A percentile compares a stretch with the other conserved stretches of the same genome.
phyloP scores from a whole-genome alignment of 179 eudicot species.

The Monotropa hypopitys region DNA sequence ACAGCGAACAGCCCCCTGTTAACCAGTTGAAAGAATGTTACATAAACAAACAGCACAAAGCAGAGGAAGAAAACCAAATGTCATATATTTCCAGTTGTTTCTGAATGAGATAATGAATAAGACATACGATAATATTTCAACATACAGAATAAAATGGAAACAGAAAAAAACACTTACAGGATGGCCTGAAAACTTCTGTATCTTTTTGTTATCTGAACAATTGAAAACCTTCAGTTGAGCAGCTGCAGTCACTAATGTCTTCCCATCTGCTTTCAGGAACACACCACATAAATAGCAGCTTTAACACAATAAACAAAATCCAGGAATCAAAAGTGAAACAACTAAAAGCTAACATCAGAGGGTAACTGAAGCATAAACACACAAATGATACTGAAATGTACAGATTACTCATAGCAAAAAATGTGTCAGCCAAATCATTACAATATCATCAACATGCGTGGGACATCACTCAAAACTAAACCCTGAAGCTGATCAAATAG shows the following conservation, averaged over 20 bases:
- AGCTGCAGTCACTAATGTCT: slow-evolving; percentile 70
- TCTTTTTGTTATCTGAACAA: slow-evolving; percentile 52
- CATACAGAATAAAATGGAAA: background rate
- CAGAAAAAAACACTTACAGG: slow-evolving; percentile 49
- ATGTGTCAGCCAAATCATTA: background rate
- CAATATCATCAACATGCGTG: background rate
- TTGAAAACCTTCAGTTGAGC: slow-evolving; percentile 72
- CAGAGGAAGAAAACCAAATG: no score
- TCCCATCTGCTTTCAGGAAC: slow-evolving; percentile 52
- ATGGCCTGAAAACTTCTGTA: slow-evolving; percentile 94
- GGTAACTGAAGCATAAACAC: background rate
- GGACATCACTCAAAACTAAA: background rate
- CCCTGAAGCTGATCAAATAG: background rate
- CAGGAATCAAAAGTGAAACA: background rate
- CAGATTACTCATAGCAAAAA: background rate
- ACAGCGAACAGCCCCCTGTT: slow-evolving; percentile 68
- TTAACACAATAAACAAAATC: background rate
- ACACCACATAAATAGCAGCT: slow-evolving; percentile 2
- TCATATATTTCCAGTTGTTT: no score
- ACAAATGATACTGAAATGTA: background rate
- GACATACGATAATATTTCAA: background rate
- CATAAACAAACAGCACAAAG: background rate
- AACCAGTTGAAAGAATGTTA: slow-evolving; percentile 1
- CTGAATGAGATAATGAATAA: slow-evolving; percentile 3
- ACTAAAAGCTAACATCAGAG: background rate